These are phyloP conservation scores for Cyberlindnera americana DNA, from an alignment of 805 yeast species.

Conservation along the genomic window DNA sequence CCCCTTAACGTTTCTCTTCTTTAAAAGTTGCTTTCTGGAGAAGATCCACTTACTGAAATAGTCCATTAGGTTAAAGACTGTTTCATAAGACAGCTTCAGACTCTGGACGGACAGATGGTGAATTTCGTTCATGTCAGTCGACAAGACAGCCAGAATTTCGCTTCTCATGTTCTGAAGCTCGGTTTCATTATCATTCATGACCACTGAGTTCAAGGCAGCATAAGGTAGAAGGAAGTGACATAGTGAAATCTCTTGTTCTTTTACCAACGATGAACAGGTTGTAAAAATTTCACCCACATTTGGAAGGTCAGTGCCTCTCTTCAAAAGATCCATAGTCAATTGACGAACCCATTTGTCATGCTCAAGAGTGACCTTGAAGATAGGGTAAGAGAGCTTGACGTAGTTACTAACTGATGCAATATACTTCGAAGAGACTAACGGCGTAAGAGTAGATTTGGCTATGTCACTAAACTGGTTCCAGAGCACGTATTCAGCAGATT, in stretches of 20 bases:
- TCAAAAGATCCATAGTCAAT: slow-evolving; percentile 64
- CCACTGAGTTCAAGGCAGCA: slow-evolving; percentile 60
- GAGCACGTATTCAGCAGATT: slow-evolving; percentile 33
- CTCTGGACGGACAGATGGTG: slow-evolving; percentile 57
- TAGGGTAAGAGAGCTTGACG: slow-evolving; percentile 55
- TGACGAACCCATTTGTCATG: slow-evolving; percentile 71
- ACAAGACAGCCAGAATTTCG: slow-evolving; percentile 62
- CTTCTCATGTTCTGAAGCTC: slow-evolving; percentile 41
- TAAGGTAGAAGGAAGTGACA: slow-evolving; percentile 76
- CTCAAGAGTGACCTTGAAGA: slow-evolving; percentile 50
- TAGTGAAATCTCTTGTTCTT: slow-evolving; percentile 66
- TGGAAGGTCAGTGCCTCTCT: slow-evolving; percentile 28
- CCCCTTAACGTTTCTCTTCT: slow-evolving; percentile 20
- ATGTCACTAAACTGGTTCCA: slow-evolving; percentile 66
- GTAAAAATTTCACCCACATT: slow-evolving; percentile 45
- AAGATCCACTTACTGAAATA: slow-evolving; percentile 73
- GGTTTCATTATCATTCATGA: slow-evolving; percentile 39
- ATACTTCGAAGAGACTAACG: slow-evolving; percentile 71
- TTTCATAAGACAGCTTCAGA: slow-evolving; percentile 61
- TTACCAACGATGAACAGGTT: slow-evolving; percentile 60
- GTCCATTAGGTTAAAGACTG: slow-evolving; percentile 76
- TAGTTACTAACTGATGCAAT: slow-evolving; percentile 45
- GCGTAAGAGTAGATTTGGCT: slow-evolving; percentile 69
- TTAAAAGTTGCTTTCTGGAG: slow-evolving; percentile 22
- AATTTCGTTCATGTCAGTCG: slow-evolving; percentile 39